These are phyloP conservation scores for Trichoderma simmonsii DNA, from an alignment of 2,329 filamentous ascomycete genomes.

Conservation along the genomic window DNA sequence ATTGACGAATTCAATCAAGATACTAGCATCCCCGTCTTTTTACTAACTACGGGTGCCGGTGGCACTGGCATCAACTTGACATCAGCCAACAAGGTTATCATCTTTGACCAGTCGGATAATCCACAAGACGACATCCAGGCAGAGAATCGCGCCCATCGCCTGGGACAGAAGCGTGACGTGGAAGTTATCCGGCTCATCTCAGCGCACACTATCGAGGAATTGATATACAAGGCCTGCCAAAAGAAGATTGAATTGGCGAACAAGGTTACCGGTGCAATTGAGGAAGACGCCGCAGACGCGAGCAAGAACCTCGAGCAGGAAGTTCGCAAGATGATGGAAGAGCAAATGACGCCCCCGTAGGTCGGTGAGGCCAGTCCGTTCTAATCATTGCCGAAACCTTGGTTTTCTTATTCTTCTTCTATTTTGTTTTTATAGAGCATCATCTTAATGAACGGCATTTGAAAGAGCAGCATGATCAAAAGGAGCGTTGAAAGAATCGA, in stretches of 20 bases:
- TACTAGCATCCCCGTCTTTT: constrained; percentile 77
- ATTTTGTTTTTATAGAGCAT: not conserved
- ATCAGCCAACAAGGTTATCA: constrained; percentile 93
- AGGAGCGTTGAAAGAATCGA: not conserved
- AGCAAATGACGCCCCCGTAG: constrained; percentile 40
- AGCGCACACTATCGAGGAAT: constrained; percentile 80
- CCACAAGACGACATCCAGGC: constrained; percentile 98
- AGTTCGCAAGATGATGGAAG: constrained; percentile 43
- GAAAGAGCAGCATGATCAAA: not conserved
- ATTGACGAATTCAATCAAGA: constrained; percentile 84
- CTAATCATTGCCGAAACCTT: not conserved
- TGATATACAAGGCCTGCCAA: constrained; percentile 85
- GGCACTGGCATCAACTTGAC: constrained; percentile 97
- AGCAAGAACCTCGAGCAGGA: constrained; percentile 42
- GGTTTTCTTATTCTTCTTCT: constrained; percentile 16
- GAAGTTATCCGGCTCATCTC: constrained; percentile 86
- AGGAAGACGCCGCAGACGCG: constrained; percentile 29
- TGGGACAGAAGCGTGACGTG: constrained; percentile 86
- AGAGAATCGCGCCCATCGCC: constrained; percentile 92
- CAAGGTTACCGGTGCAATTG: constrained; percentile 47
- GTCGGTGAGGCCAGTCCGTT: constrained; percentile 13
- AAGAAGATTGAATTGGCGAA: constrained; percentile 88
- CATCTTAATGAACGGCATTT: not conserved
- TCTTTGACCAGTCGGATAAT: constrained; percentile 97
- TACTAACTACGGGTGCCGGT: constrained; percentile 89